Conservation (phyloP, 2,329 filamentous ascomycete genomes). For the Leptographium flavum region DNA sequence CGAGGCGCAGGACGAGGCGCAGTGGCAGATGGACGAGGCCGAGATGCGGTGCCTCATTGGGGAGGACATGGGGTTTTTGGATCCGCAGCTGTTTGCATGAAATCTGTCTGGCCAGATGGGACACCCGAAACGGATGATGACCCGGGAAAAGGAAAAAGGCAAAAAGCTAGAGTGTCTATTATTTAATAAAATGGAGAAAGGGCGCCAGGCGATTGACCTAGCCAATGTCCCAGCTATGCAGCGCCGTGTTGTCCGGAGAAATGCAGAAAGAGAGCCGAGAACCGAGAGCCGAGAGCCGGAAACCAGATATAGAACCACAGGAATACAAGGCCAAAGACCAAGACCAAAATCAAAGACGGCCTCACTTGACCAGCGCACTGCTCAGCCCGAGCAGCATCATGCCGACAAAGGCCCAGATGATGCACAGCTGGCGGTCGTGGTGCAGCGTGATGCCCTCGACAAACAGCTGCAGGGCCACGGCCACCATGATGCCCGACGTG, state of each 20-base stretch:
- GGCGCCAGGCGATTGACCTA: no score
- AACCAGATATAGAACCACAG: no score
- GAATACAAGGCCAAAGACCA: no score
- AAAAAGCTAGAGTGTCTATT: not conserved
- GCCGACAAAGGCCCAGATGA: slow-evolving; percentile 66
- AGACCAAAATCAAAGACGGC: no score
- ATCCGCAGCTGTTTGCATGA: slow-evolving; percentile 9
- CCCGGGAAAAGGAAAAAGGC: not conserved
- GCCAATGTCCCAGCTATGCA: no score
- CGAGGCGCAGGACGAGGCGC: slow-evolving; percentile 1
- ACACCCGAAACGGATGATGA: not conserved
- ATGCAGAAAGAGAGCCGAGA: no score
- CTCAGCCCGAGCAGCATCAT: slow-evolving; percentile 81
- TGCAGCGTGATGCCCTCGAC: slow-evolving; percentile 73
- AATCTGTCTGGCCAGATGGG: not conserved
- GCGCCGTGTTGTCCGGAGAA: no score
- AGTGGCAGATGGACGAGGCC: slow-evolving; percentile 14
- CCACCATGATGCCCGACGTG: slow-evolving; percentile 91
- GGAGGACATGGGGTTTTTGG: slow-evolving; percentile 2
- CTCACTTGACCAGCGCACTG: slow-evolving; percentile 57
- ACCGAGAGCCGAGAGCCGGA: no score
- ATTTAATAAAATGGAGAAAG: no score
- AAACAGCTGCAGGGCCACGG: slow-evolving; percentile 79
- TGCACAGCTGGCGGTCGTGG: slow-evolving; percentile 63
- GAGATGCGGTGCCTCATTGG: slow-evolving; percentile 15